Evolutionary conservation across 768 basidiomycete genomes (phyloP), one percentile per base, ranked within the genome.

Genomic region (Pholiota conissans): DNA sequence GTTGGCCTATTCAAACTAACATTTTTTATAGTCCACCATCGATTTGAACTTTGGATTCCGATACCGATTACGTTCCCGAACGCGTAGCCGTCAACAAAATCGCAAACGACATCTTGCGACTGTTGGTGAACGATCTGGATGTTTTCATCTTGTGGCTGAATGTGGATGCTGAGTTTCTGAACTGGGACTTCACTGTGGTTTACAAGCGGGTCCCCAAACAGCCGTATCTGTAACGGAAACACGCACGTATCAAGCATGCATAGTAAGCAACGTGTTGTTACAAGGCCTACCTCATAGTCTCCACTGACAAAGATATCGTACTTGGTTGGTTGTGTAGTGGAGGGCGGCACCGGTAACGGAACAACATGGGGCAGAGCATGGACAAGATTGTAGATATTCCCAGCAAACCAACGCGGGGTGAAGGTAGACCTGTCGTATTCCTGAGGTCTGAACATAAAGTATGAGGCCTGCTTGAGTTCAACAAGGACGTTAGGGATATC

Each of bases 361-460:
- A 86, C 77, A 30, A 73, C 56, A 56, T 80, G 82, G 14, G 77
- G 75, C 10, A 82, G 76, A 18, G 83, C 71, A 27, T 74, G 73
- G 56, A 84, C 80, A 71, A 89, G 76, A 22, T 76, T 75, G 67
- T 96, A 96, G n/a, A 96, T 85, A 67, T 96, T 92, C 30, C 92
- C 93, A n/a, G 83, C 72, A 68, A 88, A 81, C 93, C 93, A 96
- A 66, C 81, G 72, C 8, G 76, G 76, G 3, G 71, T 65, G 35
- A 65, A 64, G 39, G 55, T 47, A 13, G 49, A 49, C 16, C 63
- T 58, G 26, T 66, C 51, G 3, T 70, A 52, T 10, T 66, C 63
- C 10, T 45, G 5, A 11, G 89, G 86, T 11, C 89, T 61, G 40
- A 96, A 67, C 6, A 90, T 75, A 65, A 93, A 91, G 68, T 89